Evolutionary conservation across 371 early-diverging fungal genomes (phyloP).

Genomic region (Mortierella sp.): DNA sequence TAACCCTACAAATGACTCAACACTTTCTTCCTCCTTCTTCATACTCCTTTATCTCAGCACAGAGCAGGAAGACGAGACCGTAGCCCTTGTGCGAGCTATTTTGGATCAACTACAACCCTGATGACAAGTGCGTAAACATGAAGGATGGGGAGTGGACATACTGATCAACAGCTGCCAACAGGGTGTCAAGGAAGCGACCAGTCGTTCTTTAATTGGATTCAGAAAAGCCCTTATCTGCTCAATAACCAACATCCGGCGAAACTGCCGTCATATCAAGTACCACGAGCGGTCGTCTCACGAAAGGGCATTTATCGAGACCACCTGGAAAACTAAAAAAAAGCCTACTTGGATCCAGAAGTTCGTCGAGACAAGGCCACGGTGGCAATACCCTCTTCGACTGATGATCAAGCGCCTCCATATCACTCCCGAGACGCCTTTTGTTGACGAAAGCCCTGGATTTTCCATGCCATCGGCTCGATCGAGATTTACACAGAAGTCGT

Average conservation of each 20-base stretch:
- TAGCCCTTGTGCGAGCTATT: not conserved
- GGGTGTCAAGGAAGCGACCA: not conserved
- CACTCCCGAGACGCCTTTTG: not conserved
- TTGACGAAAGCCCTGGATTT: not conserved
- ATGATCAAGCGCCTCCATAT: not conserved
- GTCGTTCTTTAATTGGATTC: not conserved
- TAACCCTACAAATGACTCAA: constrained; percentile 15
- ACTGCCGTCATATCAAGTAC: not conserved
- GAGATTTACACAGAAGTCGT: not conserved
- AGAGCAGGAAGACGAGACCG: not conserved
- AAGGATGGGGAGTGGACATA: not conserved
- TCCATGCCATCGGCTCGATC: not conserved
- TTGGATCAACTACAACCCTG: not conserved
- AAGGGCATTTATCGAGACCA: not conserved
- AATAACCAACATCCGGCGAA: not conserved
- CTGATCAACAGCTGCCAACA: not conserved
- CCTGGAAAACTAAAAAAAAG: not conserved
- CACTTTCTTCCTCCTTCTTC: not conserved
- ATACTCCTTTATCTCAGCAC: not conserved
- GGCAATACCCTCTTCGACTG: not conserved
- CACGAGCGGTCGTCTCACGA: not conserved
- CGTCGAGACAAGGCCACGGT: not conserved
- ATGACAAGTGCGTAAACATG: not conserved
- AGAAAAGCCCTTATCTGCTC: not conserved
- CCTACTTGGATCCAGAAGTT: not conserved